phyloP scores from a whole-genome alignment of 1,139 yeast species.

The Lodderomyces jiufengensis region DNA sequence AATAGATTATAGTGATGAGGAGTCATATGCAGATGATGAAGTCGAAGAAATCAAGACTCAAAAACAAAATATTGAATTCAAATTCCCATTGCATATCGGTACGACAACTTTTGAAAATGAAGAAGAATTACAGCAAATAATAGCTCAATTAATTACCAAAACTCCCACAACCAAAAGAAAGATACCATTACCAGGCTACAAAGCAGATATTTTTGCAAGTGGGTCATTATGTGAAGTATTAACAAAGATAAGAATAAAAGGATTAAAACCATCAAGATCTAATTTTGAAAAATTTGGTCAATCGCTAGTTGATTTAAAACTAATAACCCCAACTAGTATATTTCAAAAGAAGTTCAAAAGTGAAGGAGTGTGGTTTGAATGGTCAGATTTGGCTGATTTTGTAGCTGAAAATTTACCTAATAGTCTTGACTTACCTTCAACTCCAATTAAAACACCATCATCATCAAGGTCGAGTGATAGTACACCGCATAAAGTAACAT shows the following conservation, averaged over 20 bases:
- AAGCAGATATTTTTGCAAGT: conserved; percentile 38
- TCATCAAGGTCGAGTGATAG: background rate
- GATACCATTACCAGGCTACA: conserved; percentile 42
- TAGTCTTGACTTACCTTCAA: conserved; percentile 1
- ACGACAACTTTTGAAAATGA: conserved; percentile 19
- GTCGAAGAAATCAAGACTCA: conserved; percentile 1
- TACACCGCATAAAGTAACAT: background rate
- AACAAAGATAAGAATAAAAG: conserved; percentile 27
- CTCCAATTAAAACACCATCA: conserved; percentile 3
- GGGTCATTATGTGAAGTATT: conserved; percentile 35
- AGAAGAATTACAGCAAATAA: conserved; percentile 21
- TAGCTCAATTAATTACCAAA: conserved; percentile 22
- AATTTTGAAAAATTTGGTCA: conserved; percentile 45
- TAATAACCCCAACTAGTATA: conserved; percentile 33
- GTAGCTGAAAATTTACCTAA: conserved; percentile 16
- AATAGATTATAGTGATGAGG: conserved; percentile 8
- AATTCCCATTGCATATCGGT: conserved; percentile 37
- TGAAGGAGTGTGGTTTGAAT: conserved; percentile 48
- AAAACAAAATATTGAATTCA: conserved; percentile 7
- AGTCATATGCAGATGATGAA: conserved; percentile 10
- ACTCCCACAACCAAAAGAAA: conserved; percentile 31
- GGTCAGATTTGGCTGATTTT: conserved; percentile 36
- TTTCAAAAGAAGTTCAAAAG: conserved; percentile 38
- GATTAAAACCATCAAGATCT: conserved; percentile 35
- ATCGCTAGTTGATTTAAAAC: conserved; percentile 33